Base-by-base conservation (phyloP, 768 basidiomycete genomes). In the Pholiota microspora region DNA sequence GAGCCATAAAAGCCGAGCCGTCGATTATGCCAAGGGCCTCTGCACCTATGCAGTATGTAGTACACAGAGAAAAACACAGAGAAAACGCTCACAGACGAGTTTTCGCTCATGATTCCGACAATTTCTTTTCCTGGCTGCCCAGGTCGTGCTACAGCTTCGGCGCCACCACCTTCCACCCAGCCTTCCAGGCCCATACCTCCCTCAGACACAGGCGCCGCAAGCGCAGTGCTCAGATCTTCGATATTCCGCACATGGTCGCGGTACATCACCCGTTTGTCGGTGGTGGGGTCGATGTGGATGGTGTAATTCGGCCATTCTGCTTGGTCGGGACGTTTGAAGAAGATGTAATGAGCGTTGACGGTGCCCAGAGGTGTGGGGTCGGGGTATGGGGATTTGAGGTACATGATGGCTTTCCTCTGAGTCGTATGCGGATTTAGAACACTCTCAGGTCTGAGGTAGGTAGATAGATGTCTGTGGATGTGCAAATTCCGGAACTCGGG, bases 41-140 rank as follows among this genome's bases (percentile, higher is more conserved):
- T n/a, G n/a, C n/a, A n/a, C n/a, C 45, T 15, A 47, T 36, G 34
- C 18, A n/a, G 28, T 1, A 70, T 61, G 8, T 73, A 68, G n/a
- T n/a, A n/a, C n/a, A n/a, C n/a, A 1, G 72, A 44, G n/a, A 13
- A 28, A 32, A 24, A 27, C 36, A 21, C 25, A 32, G 15, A 48
- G 40, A 28, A 42, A 40, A 28, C 8, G 67, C 82, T 58, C 68
- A 88, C 89, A 65, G 84, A 63, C 31, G 79, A 84, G 63, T 91
- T 92, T 44, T 85, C 78, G 67, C 81, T 82, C 63, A 89, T 77
- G 13, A 92, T 80, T 5, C 86, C 89, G 16, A 89, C 74, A 21
- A 89, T 79, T 49, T 87, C 84, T 0, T 73, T 74, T 16, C 55
- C 59, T 12, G 29, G 57, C 57, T 27, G 42, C 44, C 18, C 55